Conservation (phyloP, 1,284 basidiomycete genomes). For the Microbotryum lychnidis-dioicae region DNA sequence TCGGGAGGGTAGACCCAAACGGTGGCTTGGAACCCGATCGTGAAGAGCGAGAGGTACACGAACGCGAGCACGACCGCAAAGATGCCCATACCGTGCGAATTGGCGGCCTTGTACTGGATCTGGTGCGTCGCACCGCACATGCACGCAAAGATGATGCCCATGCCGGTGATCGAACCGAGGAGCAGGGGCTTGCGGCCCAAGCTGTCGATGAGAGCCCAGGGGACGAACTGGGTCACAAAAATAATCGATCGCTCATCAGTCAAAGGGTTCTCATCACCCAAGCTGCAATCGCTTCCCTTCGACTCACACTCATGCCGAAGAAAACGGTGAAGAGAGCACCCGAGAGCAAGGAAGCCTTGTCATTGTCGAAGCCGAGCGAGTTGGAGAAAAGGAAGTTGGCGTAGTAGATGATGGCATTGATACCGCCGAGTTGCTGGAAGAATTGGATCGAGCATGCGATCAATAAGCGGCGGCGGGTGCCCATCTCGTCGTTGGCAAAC, state of each 20-base stretch:
- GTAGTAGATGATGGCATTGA: slow-evolving; percentile 38
- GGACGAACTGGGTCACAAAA: slow-evolving; percentile 26
- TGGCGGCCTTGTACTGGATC: slow-evolving; percentile 32
- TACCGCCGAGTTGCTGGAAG: slow-evolving; percentile 36
- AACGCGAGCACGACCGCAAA: slow-evolving; percentile 36
- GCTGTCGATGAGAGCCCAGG: slow-evolving; percentile 38
- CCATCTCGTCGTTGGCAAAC: slow-evolving; percentile 35
- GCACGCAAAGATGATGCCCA: slow-evolving; percentile 36
- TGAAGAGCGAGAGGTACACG: slow-evolving; percentile 38
- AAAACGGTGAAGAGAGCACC: slow-evolving; percentile 38
- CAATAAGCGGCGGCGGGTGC: slow-evolving; percentile 36
- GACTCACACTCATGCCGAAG: slow-evolving; percentile 12
- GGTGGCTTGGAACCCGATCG: slow-evolving; percentile 37
- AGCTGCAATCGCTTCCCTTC: too few species aligned
- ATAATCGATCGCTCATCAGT: too few species aligned
- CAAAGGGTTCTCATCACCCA: too few species aligned
- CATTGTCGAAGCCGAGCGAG: slow-evolving; percentile 11
- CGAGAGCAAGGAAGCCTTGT: slow-evolving; percentile 33
- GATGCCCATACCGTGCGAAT: slow-evolving; percentile 21
- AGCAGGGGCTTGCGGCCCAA: slow-evolving; percentile 37
- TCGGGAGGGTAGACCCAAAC: slow-evolving; percentile 39
- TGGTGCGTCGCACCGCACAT: slow-evolving; percentile 35
- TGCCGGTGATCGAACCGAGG: slow-evolving; percentile 35
- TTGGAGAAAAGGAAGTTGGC: slow-evolving; percentile 31
- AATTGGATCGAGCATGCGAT: slow-evolving; percentile 41